Base-by-base conservation (phyloP, 139 green algal genomes). In the Gonium pectorale region DNA sequence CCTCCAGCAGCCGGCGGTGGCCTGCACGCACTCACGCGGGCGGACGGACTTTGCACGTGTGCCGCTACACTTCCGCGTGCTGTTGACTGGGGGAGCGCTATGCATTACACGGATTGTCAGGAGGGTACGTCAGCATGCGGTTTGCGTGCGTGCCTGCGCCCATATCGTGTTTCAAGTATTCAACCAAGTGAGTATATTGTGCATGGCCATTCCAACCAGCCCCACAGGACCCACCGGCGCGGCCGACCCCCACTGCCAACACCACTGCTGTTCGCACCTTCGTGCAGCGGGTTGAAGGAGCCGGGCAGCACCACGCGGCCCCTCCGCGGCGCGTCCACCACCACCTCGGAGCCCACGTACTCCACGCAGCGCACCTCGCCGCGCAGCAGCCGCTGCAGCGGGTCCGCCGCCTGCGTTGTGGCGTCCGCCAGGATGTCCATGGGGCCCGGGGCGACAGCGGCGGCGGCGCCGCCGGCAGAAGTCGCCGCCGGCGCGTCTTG, bases 221-320 rank as follows among this genome's bases (percentile, higher is more conserved):
- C n/a, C n/a, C n/a, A n/a, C n/a, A n/a, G n/a, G n/a, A n/a, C n/a
- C n/a, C n/a, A n/a, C n/a, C n/a, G n/a, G n/a, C n/a, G n/a, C n/a
- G n/a, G n/a, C n/a, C n/a, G n/a, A n/a, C n/a, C n/a, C n/a, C n/a
- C n/a, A n/a, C n/a, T n/a, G n/a, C n/a, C n/a, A n/a, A n/a, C n/a
- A n/a, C n/a, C n/a, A n/a, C n/a, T n/a, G n/a, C 31, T 37, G n/a
- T 26, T 56, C 54, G 35, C 7, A 87, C 86, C 92, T 5, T 94
- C 87, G 71, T 98, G 96, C 78, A 98, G 78, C 21, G 96, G 96
- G 85, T 99, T 98, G 94, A 99, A 99, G 38, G 92, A 97, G 17
- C 96, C 96, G 0, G 95, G 89, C 33, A 98, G 89, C 69, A 97
- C 91, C 33, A 98, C 86, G 24, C 89, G 83, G 1, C 89, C 80